Base-by-base conservation (phyloP, 352 stramenopile genomes). In the Paralagenidium karlingii region DNA sequence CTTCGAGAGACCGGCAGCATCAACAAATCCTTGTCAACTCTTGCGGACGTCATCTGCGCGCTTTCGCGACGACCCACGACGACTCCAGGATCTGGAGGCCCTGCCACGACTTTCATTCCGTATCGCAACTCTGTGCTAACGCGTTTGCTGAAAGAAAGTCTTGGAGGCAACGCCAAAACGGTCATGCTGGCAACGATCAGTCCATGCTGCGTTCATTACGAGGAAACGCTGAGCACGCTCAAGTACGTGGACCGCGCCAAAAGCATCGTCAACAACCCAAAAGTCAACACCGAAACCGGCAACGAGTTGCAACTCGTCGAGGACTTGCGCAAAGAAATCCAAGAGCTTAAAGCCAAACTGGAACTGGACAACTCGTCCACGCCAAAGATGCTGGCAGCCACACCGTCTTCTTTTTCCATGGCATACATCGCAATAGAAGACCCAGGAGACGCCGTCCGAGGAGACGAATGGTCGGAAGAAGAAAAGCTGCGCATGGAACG, bases 121-220 rank as follows among this genome's bases (percentile, higher is more conserved):
- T 96, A 94, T 38, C 68, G 84, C 18, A 95, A 95, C 47, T 92
- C 77, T 11, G 67, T 92, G 15, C 55, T 96, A 18, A 96, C 82
- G 7, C 51, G 81, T 3, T 37, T 91, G 26, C 52, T 91, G 18
- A 87, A 88, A 29, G 64, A 88, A 36, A 77, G 65, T 37, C 59
- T 94, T 2, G 79, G 76, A 27, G 76, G 81, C 2, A 85, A 90
- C 27, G 65, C 78, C 20, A 78, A 78, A 26, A 88, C 75, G 0
- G 67, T 91, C 9, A 88, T 94, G 60, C 68, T 94, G n/a, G 82
- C 79, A n/a, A 60, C 66, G 2, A 79, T 92, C 43, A 91, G 76
- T 40, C 82, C 82, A 3, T 87, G 73, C 28, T 82, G 76, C 24
- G 53, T 60, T 3, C 76, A 94, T 45, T 94, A 87, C 30, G 79